These are phyloP conservation scores for Cardamine chenopodiifolia DNA, from an alignment of 345 rosid genomes.

Conservation along the genomic window DNA sequence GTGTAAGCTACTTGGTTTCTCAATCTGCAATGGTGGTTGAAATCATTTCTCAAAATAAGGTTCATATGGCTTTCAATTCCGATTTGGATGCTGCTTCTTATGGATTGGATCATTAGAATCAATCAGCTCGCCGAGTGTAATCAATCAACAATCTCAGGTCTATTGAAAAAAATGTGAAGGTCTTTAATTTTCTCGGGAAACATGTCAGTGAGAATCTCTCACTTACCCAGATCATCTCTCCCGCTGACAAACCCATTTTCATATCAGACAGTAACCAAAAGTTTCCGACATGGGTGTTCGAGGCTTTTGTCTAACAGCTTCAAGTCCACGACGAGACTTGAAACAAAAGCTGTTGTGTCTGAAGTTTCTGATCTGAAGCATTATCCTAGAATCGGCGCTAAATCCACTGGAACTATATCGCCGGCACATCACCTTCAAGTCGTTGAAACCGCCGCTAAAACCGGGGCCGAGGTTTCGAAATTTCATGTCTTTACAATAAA, in stretches of 20 bases:
- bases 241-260: constrained; percentile 33
- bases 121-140: neutral
- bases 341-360: constrained; percentile 53
- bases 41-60: neutral
- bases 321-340: constrained; percentile 25
- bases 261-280: constrained; percentile 8
- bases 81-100: neutral
- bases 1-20: too few species aligned
- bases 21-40: neutral
- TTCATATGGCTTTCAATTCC: neutral
- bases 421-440: constrained; percentile 67
- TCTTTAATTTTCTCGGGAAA: constrained; percentile 54
- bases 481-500: neutral
- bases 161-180: constrained; percentile 49
- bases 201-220: constrained; percentile 48
- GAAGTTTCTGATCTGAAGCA: constrained; percentile 49
- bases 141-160: too few species aligned
- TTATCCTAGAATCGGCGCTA: constrained; percentile 66
- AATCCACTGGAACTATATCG: constrained; percentile 68
- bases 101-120: neutral
- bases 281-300: constrained; percentile 38
- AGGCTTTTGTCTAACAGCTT: constrained; percentile 23
- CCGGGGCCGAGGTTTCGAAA: constrained; percentile 80
- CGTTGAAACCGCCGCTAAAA: constrained; percentile 79
- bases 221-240: constrained; percentile 43